phyloP scores from a whole-genome alignment of 805 yeast species.

The Wickerhamiella domercqiae region DNA sequence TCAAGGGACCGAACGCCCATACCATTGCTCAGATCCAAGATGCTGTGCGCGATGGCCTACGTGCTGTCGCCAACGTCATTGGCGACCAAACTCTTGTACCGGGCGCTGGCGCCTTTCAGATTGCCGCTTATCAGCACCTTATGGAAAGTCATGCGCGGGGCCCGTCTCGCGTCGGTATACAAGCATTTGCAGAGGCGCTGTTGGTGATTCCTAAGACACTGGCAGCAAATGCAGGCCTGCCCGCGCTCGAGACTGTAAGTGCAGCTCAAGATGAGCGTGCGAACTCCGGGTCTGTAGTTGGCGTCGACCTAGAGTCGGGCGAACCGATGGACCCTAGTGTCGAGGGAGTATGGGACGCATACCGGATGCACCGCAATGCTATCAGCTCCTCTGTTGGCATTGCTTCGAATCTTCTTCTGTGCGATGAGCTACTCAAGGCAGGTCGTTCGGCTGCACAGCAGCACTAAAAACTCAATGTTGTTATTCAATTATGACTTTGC shows the following conservation, averaged over 20 bases:
- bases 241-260: conserved; percentile 75
- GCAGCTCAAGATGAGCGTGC: conserved; percentile 73
- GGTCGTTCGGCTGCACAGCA: conserved; percentile 58
- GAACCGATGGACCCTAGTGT: conserved; percentile 90
- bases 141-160: conserved; percentile 56
- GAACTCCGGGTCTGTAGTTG: conserved; percentile 53
- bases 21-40: conserved; percentile 85
- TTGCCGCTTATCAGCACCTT: conserved; percentile 64
- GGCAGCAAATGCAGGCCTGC: conserved; percentile 84
- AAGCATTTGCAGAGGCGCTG: conserved; percentile 86
- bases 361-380: conserved; percentile 85
- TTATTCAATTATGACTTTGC: background rate
- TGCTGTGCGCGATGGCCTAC: conserved; percentile 91
- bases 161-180: conserved; percentile 74
- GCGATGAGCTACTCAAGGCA: conserved; percentile 94
- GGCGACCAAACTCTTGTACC: conserved; percentile 78
- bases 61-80: conserved; percentile 84
- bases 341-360: conserved; percentile 95
- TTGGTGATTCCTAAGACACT: conserved; percentile 86
- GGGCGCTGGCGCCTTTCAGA: conserved; percentile 93
- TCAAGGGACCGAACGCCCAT: conserved; percentile 86
- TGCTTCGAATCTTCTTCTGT: conserved; percentile 76
- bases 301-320: conserved; percentile 80
- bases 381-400: conserved; percentile 86
- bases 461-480: background rate